phyloP scores from a whole-genome alignment of 768 basidiomycete genomes.

The Termitomyces sp. region DNA sequence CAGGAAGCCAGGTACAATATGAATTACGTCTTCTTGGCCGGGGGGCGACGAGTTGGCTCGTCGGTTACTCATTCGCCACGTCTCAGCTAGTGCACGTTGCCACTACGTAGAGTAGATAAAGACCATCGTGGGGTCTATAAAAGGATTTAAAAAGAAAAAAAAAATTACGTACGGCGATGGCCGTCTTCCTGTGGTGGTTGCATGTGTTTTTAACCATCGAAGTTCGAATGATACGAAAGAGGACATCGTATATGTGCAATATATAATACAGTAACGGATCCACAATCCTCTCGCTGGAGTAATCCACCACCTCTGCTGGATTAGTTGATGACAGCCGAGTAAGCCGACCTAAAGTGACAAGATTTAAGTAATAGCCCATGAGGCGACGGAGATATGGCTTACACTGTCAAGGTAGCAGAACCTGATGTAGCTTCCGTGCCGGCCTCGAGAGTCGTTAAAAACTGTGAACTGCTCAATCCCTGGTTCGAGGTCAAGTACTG shows the following conservation, averaged over 20 bases:
- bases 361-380: background rate
- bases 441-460: constrained; percentile 51
- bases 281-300: too few relatives aligned
- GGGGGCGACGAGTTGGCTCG: too few relatives aligned
- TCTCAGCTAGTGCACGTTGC: too few relatives aligned
- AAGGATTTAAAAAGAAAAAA: too few relatives aligned
- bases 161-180: too few relatives aligned
- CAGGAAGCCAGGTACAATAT: background rate
- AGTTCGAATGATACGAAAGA: background rate
- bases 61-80: too few relatives aligned
- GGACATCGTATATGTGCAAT: background rate
- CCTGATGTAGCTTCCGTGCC: constrained; percentile 61
- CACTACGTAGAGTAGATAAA: too few relatives aligned
- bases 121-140: too few relatives aligned
- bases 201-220: background rate
- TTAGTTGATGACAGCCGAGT: constrained; percentile 1
- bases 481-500: constrained; percentile 47
- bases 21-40: too few relatives aligned
- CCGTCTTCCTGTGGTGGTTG: background rate
- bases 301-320: background rate
- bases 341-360: background rate
- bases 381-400: constrained; percentile 11
- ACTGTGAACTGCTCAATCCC: constrained; percentile 45
- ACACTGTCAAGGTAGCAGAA: constrained; percentile 50
- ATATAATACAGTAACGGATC: background rate